phyloP scores from a whole-genome alignment of 2,329 filamentous ascomycete genomes.

The Fusarium succisae region DNA sequence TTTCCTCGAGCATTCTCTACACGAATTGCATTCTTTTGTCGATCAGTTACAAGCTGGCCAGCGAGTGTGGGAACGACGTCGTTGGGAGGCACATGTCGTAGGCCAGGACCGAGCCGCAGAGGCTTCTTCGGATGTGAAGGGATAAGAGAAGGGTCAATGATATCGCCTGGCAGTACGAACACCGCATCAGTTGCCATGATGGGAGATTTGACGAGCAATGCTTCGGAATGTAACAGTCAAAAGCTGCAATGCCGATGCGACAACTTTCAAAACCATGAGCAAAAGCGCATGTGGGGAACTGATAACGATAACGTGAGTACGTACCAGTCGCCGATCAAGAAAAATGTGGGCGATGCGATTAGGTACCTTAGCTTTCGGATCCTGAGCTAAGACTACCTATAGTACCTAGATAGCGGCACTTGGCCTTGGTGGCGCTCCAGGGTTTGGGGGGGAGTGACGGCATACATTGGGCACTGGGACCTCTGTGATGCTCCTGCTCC shows the following conservation, averaged over 20 bases:
- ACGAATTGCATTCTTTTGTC: slow-evolving; percentile 80
- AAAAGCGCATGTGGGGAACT: slow-evolving; percentile 19
- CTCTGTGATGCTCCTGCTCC: not conserved
- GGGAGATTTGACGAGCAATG: slow-evolving; percentile 4
- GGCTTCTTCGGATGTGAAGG: slow-evolving; percentile 75
- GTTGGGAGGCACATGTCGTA: slow-evolving; percentile 82
- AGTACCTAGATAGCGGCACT: slow-evolving; percentile 31
- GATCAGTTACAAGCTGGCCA: slow-evolving; percentile 73
- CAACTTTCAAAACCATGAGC: slow-evolving; percentile 18
- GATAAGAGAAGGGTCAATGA: slow-evolving; percentile 71
- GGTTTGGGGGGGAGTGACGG: slow-evolving; percentile 35
- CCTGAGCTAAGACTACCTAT: slow-evolving; percentile 16
- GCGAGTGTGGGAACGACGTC: slow-evolving; percentile 75
- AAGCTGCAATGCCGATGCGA: slow-evolving; percentile 22
- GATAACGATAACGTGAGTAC: slow-evolving; percentile 34
- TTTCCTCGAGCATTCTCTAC: slow-evolving; percentile 76
- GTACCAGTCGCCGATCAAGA: slow-evolving; percentile 24
- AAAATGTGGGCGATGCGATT: slow-evolving; percentile 40
- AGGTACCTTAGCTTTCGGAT: slow-evolving; percentile 7
- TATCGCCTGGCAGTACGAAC: slow-evolving; percentile 85
- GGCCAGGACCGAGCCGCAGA: slow-evolving; percentile 83
- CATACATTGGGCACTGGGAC: slow-evolving; percentile 25
- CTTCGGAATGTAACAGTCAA: not conserved
- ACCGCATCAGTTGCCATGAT: slow-evolving; percentile 66
- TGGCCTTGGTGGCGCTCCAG: slow-evolving; percentile 28